Conservation (phyloP, 225 moss, liverwort and hornwort species). For the Marchantia paleacea region DNA sequence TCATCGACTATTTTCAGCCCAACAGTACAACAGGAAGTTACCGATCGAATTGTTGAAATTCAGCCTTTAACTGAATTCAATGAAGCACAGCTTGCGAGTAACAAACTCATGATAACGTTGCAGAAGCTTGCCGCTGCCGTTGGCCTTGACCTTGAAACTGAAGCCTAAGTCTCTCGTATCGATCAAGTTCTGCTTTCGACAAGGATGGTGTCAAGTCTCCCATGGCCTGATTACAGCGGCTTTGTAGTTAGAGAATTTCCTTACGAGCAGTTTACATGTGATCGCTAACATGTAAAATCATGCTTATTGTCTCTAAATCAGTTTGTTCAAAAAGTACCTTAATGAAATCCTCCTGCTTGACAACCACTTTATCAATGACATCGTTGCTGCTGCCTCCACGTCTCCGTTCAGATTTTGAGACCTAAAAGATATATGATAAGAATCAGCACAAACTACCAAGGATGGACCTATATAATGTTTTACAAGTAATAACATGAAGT, state of each 20-base stretch:
- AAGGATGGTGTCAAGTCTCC: constrained; percentile 84
- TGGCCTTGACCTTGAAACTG: constrained; percentile 63
- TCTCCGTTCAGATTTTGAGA: constrained; percentile 26
- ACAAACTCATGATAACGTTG: neutral
- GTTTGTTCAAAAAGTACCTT: constrained; percentile 51
- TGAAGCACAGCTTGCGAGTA: neutral
- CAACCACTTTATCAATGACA: constrained; percentile 43
- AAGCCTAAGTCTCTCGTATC: constrained; percentile 80
- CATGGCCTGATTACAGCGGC: constrained; percentile 50
- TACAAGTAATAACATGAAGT: neutral
- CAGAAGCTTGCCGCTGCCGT: constrained; percentile 10
- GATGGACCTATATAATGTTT: neutral
- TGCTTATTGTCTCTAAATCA: neutral
- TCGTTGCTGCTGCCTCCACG: constrained; percentile 25
- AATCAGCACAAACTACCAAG: neutral
- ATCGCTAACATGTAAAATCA: neutral
- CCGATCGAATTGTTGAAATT: neutral
- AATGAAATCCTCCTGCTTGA: constrained; percentile 84
- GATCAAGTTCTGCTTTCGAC: constrained; percentile 70
- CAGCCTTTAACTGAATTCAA: neutral
- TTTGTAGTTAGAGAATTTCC: neutral
- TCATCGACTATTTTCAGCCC: neutral
- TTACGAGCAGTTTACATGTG: neutral
- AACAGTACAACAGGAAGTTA: neutral
- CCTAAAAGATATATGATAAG: constrained; percentile 12